Percentiles rank a stretch among this genome's conserved stretches.
Evolutionary conservation across 495 filamentous ascomycete genomes (phyloP).

Genomic region (Chlorociboria aeruginascens): DNA sequence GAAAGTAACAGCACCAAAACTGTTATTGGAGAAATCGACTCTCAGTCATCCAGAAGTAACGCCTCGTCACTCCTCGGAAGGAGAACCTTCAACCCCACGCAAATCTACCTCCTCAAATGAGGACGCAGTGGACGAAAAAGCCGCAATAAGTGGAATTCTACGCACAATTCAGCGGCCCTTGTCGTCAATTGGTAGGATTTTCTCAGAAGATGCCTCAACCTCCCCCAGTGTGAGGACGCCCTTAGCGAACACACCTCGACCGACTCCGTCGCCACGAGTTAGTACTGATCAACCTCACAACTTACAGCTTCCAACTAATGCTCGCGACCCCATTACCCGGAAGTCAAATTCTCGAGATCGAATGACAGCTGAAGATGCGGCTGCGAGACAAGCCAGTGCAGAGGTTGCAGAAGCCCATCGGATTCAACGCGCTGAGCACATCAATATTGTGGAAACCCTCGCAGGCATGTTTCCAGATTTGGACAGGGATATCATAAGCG

Average conservation of each 20-base stretch:
- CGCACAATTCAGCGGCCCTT: constrained; percentile 86
- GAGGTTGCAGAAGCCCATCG: constrained; percentile 82
- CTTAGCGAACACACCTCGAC: constrained; percentile 42
- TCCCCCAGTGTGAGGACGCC: constrained; percentile 33
- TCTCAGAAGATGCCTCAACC: constrained; percentile 60
- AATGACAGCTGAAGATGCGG: constrained; percentile 71
- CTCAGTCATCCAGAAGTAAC: constrained; percentile 40
- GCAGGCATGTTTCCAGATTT: constrained; percentile 89
- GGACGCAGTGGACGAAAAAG: constrained; percentile 51
- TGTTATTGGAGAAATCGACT: constrained; percentile 49
- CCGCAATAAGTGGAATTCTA: constrained; percentile 75
- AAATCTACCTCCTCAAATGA: constrained; percentile 27
- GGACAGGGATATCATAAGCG: constrained; percentile 82
- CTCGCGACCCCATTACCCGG: constrained; percentile 6
- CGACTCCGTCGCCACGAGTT: constrained; percentile 39
- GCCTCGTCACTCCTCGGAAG: constrained; percentile 43
- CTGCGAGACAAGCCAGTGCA: constrained; percentile 85
- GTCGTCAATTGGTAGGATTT: constrained; percentile 92
- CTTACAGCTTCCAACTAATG: constrained; percentile 21
- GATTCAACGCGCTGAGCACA: constrained; percentile 76
- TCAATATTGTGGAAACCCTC: constrained; percentile 82
- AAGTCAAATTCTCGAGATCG: constrained; percentile 28
- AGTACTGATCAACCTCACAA: constrained; percentile 29
- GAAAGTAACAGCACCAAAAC: constrained; percentile 23
- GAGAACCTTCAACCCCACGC: constrained; percentile 36